Conservation (phyloP, 2,329 filamentous ascomycete species). For the Boeremia lycopersici region DNA sequence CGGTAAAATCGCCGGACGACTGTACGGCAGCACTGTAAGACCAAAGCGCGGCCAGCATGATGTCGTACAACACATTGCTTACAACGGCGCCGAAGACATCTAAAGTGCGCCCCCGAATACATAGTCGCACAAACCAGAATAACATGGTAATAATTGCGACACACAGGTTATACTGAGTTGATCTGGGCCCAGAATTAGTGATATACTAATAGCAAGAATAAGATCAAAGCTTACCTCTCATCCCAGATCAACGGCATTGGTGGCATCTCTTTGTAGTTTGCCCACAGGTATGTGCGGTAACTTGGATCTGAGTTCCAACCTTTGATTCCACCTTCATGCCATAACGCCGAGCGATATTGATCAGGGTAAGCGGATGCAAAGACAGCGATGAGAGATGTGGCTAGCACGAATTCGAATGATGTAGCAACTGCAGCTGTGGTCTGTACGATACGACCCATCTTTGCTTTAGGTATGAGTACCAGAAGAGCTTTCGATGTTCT, state of each 20-base stretch:
- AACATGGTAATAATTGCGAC: constrained; percentile 18
- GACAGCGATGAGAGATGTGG: constrained; percentile 13
- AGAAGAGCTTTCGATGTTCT: background rate
- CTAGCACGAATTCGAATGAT: constrained; percentile 13
- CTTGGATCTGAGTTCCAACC: constrained; percentile 29
- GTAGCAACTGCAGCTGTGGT: constrained; percentile 1
- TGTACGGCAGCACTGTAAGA: constrained; percentile 18
- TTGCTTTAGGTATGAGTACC: background rate
- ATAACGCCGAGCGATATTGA: constrained; percentile 14
- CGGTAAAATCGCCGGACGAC: constrained; percentile 19
- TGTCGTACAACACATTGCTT: constrained; percentile 26
- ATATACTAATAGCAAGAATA: too few species aligned
- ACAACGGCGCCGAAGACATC: constrained; percentile 15
- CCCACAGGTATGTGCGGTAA: constrained; percentile 23
- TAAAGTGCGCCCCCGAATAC: constrained; percentile 11
- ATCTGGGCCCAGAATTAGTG: constrained; percentile 3
- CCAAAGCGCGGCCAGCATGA: constrained; percentile 23
- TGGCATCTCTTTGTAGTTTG: constrained; percentile 25
- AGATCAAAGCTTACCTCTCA: constrained; percentile 15
- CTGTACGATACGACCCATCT: constrained; percentile 1
- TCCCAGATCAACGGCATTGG: constrained; percentile 28
- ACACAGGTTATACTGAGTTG: constrained; percentile 16
- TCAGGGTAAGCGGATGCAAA: constrained; percentile 18
- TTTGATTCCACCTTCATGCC: constrained; percentile 19
- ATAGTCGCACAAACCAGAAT: constrained; percentile 19